phyloP scores from a whole-genome alignment of 768 basidiomycete genomes.

The Hygrophoropsis aurantiaca region DNA sequence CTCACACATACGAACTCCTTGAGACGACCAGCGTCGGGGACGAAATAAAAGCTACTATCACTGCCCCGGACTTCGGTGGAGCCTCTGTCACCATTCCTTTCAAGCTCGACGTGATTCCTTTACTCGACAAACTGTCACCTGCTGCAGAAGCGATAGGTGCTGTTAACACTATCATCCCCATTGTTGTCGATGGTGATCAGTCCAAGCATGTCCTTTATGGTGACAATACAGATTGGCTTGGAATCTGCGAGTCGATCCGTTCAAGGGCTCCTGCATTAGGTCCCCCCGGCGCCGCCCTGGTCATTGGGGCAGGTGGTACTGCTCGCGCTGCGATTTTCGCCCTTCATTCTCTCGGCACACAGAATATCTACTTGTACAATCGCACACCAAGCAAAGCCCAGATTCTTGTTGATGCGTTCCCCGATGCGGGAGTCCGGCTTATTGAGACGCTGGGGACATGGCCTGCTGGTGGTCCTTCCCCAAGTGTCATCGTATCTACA shows the following conservation, averaged over 20 bases:
- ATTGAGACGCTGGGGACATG: conserved; percentile 59
- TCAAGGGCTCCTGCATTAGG: conserved; percentile 37
- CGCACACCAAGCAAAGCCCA: conserved; percentile 76
- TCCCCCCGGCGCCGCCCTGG: conserved; percentile 56
- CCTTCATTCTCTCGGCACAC: conserved; percentile 63
- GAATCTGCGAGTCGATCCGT: conserved; percentile 63
- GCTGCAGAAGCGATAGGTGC: conserved; percentile 89
- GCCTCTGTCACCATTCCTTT: conserved; percentile 96
- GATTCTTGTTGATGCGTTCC: conserved; percentile 67
- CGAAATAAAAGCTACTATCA: conserved; percentile 61
- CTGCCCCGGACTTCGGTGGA: conserved; percentile 80
- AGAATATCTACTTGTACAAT: conserved; percentile 83
- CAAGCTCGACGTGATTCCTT: conserved; percentile 86
- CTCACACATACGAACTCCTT: conserved; percentile 76
- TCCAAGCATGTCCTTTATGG: conserved; percentile 61
- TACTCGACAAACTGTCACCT: conserved; percentile 76
- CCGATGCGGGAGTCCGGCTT: conserved; percentile 57
- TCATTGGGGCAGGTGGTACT: conserved; percentile 95
- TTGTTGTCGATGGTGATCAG: conserved; percentile 36
- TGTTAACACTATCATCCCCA: conserved; percentile 87
- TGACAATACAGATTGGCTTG: conserved; percentile 97
- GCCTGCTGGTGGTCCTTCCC: conserved; percentile 43
- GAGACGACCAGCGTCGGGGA: conserved; percentile 71
- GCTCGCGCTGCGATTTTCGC: conserved; percentile 94
- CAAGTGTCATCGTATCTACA: conserved; percentile 83